Base-by-base conservation (phyloP, 2,329 filamentous ascomycete genomes). In the Nemania bipapillata region DNA sequence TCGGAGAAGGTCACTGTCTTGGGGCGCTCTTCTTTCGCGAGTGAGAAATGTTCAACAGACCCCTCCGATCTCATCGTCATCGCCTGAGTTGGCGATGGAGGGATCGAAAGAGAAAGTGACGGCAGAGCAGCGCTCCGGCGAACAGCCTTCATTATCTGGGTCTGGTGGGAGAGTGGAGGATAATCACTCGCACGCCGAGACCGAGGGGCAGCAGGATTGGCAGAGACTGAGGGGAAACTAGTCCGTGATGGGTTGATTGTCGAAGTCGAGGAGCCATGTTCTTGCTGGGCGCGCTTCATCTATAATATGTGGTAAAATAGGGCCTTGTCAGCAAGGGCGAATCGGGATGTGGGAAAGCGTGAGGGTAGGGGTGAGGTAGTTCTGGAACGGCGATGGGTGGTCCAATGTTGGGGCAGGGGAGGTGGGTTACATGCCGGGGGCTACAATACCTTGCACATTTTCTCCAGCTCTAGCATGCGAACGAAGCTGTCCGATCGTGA, bases 391-490 rank as follows among this genome's bases (percentile, higher is more conserved):
- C 22, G 45, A 52, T 66, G 49, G 49, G 22, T 32, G 42, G 56
- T 65, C 63, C 45, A 66, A 62, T 56, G 64, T 57, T 65, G 62
- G 52, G 55, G 56, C 57, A 59, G 53, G 4, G 61, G 65, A 73
- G 67, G 62, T 70, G 72, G 74, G 75, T 77, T 72, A 71, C 73
- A 75, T 77, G 74, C 74, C 73, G 71, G 73, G 68, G 49, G 53
- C 40, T 69, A 63, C 75, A 82, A 81, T 81, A 89, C 87, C 85
- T 87, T 87, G 77, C 81, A 83, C 75, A 82, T 82, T 75, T 85
- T 86, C 75, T 89, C 87, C 59, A 89, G 78, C 73, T 89, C 86
- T 56, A 89, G 81, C 87, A 89, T 89, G 67, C 81, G 83, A 76
- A 87, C 83, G 71, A 89, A 83, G 77, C 83, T 87, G 75, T 83